Evolutionary conservation across 257 asterid genomes (phyloP).

Genomic region (Solanum gandarillasii): DNA sequence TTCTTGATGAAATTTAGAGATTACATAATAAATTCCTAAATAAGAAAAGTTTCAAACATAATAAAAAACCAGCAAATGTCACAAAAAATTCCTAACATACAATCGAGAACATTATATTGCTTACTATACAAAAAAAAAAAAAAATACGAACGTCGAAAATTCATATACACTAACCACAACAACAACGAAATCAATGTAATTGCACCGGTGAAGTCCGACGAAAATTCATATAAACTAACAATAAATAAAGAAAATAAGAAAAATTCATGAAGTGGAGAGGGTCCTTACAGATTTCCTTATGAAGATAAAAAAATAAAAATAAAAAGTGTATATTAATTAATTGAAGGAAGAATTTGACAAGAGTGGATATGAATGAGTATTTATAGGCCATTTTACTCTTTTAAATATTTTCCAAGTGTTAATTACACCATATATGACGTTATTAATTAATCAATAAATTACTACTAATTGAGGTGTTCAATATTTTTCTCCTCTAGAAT

Average conservation of each 20-base stretch:
- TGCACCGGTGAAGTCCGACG: fast-evolving
- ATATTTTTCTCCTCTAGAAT: neutral
- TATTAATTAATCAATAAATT: neutral
- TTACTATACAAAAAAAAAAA: neutral
- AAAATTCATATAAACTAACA: neutral
- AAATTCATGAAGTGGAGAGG: neutral
- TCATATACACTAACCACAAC: neutral
- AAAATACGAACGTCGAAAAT: neutral
- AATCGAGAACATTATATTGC: neutral
- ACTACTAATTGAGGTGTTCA: neutral
- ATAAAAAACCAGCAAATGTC: neutral
- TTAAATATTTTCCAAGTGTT: neutral
- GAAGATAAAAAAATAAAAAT: neutral
- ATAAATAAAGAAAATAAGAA: neutral
- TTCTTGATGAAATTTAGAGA: neutral
- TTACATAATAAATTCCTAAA: neutral
- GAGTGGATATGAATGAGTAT: neutral
- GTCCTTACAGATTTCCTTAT: neutral
- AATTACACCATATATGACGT: neutral
- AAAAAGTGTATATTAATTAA: neutral
- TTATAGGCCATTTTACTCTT: neutral
- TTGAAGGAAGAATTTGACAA: neutral
- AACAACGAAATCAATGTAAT: neutral
- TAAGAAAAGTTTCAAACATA: neutral
- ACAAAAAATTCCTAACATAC: neutral